Evolutionary conservation across 352 stramenopile genomes (phyloP).

Genomic region (Globisporangium recalcitrans): DNA sequence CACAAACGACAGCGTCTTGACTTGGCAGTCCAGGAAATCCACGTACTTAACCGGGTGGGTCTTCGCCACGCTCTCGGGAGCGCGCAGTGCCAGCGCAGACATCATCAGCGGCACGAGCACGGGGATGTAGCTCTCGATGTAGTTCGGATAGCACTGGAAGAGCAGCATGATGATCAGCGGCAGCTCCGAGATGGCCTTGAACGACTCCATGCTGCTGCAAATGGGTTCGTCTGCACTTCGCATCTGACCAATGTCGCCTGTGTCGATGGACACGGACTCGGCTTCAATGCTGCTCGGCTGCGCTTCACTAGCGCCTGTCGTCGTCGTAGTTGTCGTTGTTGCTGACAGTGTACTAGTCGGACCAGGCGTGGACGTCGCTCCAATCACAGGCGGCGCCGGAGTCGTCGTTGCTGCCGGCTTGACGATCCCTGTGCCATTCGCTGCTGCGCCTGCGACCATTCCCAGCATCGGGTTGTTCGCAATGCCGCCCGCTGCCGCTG

Average conservation of each 20-base stretch:
- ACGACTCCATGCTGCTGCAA: constrained; percentile 86
- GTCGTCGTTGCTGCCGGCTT: constrained; percentile 9
- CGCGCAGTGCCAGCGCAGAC: constrained; percentile 85
- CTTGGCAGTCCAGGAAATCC: constrained; percentile 94
- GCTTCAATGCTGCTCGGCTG: constrained; percentile 7
- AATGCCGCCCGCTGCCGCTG: too few species aligned
- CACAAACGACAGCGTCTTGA: constrained; percentile 98
- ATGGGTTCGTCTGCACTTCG: constrained; percentile 41
- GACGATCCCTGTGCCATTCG: constrained; percentile 13
- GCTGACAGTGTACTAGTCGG: neutral
- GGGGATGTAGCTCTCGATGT: constrained; percentile 93
- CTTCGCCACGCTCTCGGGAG: constrained; percentile 52
- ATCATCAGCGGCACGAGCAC: constrained; percentile 97
- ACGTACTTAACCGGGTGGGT: constrained; percentile 68
- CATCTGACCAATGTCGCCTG: constrained; percentile 13
- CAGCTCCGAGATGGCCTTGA: constrained; percentile 95
- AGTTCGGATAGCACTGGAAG: constrained; percentile 97
- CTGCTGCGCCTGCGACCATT: neutral
- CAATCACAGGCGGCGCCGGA: constrained; percentile 7
- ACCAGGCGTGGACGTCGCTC: neutral
- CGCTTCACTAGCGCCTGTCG: constrained; percentile 16
- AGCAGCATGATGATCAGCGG: constrained; percentile 98
- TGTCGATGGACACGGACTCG: constrained; percentile 15
- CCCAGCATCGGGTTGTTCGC: neutral
- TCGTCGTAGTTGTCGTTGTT: constrained; percentile 15